These are phyloP conservation scores for Hypoxylon sp. DNA, from an alignment of 2,329 filamentous ascomycete genomes.

Conservation along the genomic window DNA sequence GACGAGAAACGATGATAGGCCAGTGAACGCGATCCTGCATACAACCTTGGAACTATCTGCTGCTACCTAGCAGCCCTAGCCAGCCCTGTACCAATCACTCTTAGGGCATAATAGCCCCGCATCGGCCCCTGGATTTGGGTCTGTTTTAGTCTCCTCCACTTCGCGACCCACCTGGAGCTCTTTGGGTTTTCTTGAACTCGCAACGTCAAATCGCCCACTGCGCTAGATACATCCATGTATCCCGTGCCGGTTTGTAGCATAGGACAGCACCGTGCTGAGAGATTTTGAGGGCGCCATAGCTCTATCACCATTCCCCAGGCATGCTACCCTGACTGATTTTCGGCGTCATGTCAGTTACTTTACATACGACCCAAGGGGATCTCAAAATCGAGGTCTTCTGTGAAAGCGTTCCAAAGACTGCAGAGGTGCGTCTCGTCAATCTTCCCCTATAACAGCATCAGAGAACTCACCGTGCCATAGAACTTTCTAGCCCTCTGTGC, in stretches of 20 bases:
- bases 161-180: constrained; percentile 29
- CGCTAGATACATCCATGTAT: too few species aligned
- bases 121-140: constrained; percentile 24
- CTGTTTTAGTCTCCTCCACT: constrained; percentile 34
- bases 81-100: constrained; percentile 29
- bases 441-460: constrained; percentile 1
- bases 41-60: not conserved
- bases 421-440: constrained; percentile 69
- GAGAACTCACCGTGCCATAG: constrained; percentile 56
- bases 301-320: not conserved
- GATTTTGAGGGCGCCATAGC: not conserved
- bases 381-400: constrained; percentile 98
- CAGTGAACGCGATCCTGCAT: constrained; percentile 25
- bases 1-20: constrained; percentile 16
- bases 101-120: constrained; percentile 31
- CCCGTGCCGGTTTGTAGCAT: constrained; percentile 12
- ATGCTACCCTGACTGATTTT: constrained; percentile 10
- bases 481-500: constrained; percentile 91
- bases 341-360: constrained; percentile 71
- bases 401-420: constrained; percentile 91
- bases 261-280: constrained; percentile 3
- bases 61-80: constrained; percentile 38
- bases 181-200: constrained; percentile 32
- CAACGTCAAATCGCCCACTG: constrained; percentile 23
- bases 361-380: constrained; percentile 90